phyloP scores from a whole-genome alignment of 1,284 basidiomycete species.

The Peniophora sp. region DNA sequence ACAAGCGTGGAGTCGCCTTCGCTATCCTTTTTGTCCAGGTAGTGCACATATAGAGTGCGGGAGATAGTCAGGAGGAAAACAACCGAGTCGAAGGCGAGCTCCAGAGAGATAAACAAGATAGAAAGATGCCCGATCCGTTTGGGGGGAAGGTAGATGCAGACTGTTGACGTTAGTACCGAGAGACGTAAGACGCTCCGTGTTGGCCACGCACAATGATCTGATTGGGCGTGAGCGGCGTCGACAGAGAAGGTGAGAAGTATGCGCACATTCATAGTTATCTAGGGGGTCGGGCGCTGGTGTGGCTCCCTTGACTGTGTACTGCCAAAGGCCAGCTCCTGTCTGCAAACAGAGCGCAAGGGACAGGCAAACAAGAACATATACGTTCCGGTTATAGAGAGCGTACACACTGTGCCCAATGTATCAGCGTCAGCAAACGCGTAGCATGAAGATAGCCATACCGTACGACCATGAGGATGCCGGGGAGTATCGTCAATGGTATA shows the following conservation, averaged over 20 bases:
- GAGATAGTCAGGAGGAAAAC: conserved; percentile 11
- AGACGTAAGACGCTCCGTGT: too few species aligned
- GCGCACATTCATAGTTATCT: conserved; percentile 12
- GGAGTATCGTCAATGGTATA: conserved; percentile 10
- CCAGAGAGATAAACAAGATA: conserved; percentile 11
- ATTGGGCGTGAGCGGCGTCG: too few species aligned
- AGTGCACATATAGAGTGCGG: conserved; percentile 11
- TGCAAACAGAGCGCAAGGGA: conserved; percentile 5
- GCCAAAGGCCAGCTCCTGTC: conserved; percentile 9
- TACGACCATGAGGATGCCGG: conserved; percentile 13
- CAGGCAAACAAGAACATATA: conserved; percentile 7
- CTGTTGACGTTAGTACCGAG: not conserved
- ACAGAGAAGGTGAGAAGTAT: too few species aligned
- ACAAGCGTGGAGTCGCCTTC: conserved; percentile 3
- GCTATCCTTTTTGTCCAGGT: not conserved
- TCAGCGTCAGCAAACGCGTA: not conserved
- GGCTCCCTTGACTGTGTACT: conserved; percentile 9
- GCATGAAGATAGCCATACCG: conserved; percentile 5
- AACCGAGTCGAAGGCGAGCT: conserved; percentile 11
- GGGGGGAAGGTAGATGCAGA: conserved; percentile 12
- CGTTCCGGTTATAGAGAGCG: conserved; percentile 12
- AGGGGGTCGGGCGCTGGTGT: conserved; percentile 9
- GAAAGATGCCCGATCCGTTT: conserved; percentile 9
- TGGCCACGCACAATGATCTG: too few species aligned
- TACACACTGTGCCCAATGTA: conserved; percentile 11